Conservation (phyloP, 208 protist species). For the Leishmania mexicana region DNA sequence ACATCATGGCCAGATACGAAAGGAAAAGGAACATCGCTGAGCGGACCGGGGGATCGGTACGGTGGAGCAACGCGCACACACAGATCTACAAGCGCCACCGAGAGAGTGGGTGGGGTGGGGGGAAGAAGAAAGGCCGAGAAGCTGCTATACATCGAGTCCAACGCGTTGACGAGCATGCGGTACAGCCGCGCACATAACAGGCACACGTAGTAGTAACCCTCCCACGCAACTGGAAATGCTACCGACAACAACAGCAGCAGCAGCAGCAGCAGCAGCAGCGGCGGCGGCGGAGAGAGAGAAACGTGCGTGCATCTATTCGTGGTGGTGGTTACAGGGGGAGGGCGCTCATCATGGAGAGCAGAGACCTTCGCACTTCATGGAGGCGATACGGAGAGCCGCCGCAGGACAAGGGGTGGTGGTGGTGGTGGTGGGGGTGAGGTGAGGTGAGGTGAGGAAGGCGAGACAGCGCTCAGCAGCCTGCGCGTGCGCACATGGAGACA, state of each 20-base stretch:
- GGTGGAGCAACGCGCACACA: not conserved
- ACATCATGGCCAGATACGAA: not conserved
- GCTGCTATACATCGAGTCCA: not conserved
- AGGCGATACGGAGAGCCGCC: not conserved
- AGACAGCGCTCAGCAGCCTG: not conserved
- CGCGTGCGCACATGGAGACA: not conserved
- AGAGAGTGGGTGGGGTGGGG: not conserved
- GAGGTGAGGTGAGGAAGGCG: not conserved
- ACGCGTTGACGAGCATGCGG: not conserved
- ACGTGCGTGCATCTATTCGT: not conserved
- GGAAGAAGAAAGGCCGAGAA: not conserved
- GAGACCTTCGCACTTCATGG: not conserved
- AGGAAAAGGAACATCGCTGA: not conserved
- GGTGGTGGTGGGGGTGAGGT: not conserved
- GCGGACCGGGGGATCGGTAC: not conserved
- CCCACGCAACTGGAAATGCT: not conserved
- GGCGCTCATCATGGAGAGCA: not conserved
- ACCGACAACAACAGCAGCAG: not conserved
- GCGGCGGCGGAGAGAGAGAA: not conserved
- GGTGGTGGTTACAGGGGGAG: conserved; percentile 1
- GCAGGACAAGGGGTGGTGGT: not conserved
- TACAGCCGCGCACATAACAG: not conserved
- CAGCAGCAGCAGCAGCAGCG: not conserved
- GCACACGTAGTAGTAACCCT: not conserved
- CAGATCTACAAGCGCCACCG: not conserved